A percentile compares a stretch with the other conserved stretches of the same genome.
Evolutionary conservation across 2,329 filamentous ascomycete species (phyloP).

Genomic region (Thielaviopsis populi): DNA sequence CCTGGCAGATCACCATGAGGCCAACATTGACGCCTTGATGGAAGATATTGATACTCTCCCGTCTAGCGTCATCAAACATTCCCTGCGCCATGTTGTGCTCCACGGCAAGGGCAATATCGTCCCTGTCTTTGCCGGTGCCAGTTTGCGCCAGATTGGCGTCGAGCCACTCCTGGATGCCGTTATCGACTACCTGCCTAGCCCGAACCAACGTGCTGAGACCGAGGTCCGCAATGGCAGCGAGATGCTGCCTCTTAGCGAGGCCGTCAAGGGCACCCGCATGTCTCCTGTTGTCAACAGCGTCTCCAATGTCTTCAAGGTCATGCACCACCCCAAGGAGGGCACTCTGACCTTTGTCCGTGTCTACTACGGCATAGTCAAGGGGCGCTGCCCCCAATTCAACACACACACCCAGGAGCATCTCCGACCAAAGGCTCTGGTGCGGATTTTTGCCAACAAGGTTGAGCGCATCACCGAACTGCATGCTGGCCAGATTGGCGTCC

Average conservation of each 20-base stretch:
- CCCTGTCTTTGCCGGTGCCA: constrained; percentile 81
- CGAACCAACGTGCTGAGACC: constrained; percentile 62
- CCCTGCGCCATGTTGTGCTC: constrained; percentile 57
- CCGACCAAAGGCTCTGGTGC: constrained; percentile 63
- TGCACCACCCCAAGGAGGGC: constrained; percentile 71
- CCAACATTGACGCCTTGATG: constrained; percentile 70
- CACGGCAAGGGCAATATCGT: constrained; percentile 56
- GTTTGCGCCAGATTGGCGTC: constrained; percentile 85
- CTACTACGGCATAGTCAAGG: constrained; percentile 67
- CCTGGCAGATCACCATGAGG: constrained; percentile 77
- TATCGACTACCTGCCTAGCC: constrained; percentile 72
- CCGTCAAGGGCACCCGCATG: constrained; percentile 27
- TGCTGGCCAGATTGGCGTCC: constrained; percentile 84
- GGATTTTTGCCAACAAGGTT: constrained; percentile 79
- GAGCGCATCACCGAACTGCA: constrained; percentile 68
- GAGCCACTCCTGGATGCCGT: constrained; percentile 83
- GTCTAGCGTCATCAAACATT: constrained; percentile 49
- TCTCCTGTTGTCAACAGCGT: constrained; percentile 27
- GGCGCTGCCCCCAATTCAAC: constrained; percentile 68
- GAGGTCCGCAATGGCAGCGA: constrained; percentile 57
- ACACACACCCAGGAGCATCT: constrained; percentile 70
- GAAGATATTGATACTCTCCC: constrained; percentile 63
- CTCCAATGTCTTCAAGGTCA: constrained; percentile 82
- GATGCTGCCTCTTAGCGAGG: constrained; percentile 24
- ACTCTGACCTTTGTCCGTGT: constrained; percentile 85